A percentile compares a stretch with the other conserved stretches of the same genome.
phyloP scores from a whole-genome alignment of 306 rosid genomes.

The Vigna angularis region DNA sequence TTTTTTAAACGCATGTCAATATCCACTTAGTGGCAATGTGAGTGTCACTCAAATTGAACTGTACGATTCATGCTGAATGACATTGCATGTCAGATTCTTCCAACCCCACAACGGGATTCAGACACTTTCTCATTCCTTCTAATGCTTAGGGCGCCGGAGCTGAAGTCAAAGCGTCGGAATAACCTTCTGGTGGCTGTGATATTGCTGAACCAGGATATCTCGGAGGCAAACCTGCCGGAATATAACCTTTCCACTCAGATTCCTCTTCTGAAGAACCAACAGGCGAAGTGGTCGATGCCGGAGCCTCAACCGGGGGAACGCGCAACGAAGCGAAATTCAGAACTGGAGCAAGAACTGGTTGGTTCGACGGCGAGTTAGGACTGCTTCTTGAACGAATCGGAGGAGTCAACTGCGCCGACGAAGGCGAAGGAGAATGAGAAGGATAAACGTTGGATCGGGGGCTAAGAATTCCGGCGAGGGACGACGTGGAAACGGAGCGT shows the following conservation, averaged over 20 bases:
- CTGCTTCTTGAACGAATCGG: constrained; percentile 37
- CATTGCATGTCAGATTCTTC: constrained; percentile 21
- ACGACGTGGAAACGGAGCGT: constrained; percentile 69
- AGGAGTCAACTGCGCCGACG: neutral
- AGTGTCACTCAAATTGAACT: neutral
- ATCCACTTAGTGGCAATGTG: neutral
- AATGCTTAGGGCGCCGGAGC: constrained; percentile 37
- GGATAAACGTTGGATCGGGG: neutral
- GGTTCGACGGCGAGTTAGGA: constrained; percentile 13
- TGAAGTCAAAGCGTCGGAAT: neutral
- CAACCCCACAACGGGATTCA: constrained; percentile 23
- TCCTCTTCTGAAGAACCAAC: neutral
- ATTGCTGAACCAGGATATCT: constrained; percentile 20
- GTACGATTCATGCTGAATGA: constrained; percentile 9
- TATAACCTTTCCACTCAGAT: constrained; percentile 7
- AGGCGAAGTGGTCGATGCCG: neutral
- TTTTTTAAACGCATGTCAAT: no score
- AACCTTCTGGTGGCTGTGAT: constrained; percentile 41
- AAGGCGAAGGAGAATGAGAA: neutral
- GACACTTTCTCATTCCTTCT: constrained; percentile 31
- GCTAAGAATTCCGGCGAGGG: constrained; percentile 45
- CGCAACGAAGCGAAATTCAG: neutral
- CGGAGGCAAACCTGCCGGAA: neutral
- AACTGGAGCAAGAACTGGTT: constrained; percentile 34
- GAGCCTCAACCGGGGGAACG: constrained; percentile 24